Evolutionary conservation across 2,329 filamentous ascomycete genomes (phyloP).

Genomic region (Colletotrichum filicis): DNA sequence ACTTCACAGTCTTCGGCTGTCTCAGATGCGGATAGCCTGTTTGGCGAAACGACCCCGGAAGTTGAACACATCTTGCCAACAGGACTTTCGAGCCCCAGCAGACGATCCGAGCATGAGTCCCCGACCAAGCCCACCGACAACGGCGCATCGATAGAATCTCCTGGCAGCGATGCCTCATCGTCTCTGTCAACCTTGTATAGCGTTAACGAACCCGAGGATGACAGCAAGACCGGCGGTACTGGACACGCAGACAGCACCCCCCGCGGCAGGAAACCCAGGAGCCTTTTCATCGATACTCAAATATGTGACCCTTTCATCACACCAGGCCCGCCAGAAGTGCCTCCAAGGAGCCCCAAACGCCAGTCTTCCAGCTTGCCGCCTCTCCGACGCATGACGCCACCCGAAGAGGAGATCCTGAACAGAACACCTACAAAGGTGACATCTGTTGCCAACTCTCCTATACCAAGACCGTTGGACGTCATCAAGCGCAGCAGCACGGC

Average conservation of each 20-base stretch:
- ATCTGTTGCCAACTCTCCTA: slow-evolving; percentile 23
- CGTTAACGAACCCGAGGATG: slow-evolving; percentile 59
- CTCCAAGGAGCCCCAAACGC: slow-evolving; percentile 16
- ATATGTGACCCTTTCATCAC: slow-evolving; percentile 35
- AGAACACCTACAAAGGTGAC: neutral
- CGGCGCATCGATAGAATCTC: slow-evolving; percentile 41
- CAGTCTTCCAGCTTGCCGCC: slow-evolving; percentile 14
- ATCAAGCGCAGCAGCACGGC: neutral
- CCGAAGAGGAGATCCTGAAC: neutral
- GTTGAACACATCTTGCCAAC: slow-evolving; percentile 44
- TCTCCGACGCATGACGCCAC: neutral
- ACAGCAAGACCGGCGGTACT: slow-evolving; percentile 23
- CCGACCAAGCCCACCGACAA: slow-evolving; percentile 25
- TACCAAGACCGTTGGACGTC: slow-evolving; percentile 13
- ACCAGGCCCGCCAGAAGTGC: neutral
- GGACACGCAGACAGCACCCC: neutral
- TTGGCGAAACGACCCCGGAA: slow-evolving; percentile 48
- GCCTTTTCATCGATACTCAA: slow-evolving; percentile 22
- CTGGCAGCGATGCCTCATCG: slow-evolving; percentile 60
- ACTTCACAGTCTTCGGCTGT: slow-evolving; percentile 17
- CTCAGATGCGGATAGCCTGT: slow-evolving; percentile 52
- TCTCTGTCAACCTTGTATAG: slow-evolving; percentile 68
- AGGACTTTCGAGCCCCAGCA: slow-evolving; percentile 57
- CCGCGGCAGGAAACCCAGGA: slow-evolving; percentile 13
- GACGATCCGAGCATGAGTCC: slow-evolving; percentile 41